These are phyloP conservation scores for Ceratobasidium sp. DNA, from an alignment of 1,284 basidiomycete genomes.

Conservation along the genomic window DNA sequence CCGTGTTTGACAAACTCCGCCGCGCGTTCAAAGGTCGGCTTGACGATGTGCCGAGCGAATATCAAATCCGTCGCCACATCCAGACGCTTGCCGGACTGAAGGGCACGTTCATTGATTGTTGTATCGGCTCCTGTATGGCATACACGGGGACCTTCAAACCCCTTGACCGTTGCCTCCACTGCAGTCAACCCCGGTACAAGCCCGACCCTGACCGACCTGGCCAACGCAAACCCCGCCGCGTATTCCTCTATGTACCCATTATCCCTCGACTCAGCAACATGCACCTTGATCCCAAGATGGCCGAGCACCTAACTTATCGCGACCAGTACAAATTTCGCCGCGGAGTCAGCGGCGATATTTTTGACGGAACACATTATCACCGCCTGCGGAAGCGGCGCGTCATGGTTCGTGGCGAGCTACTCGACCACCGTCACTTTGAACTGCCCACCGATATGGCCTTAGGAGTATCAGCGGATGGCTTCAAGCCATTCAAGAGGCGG, in stretches of 20 bases:
- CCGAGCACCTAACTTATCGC: conserved; percentile 52
- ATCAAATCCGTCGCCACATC: background rate
- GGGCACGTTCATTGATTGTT: conserved; percentile 40
- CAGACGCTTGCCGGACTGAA: background rate
- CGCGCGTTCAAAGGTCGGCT: conserved; percentile 17
- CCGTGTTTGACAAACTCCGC: conserved; percentile 13
- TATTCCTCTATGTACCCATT: conserved; percentile 49
- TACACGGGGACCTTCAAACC: conserved; percentile 32
- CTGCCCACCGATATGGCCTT: conserved; percentile 51
- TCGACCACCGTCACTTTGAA: conserved; percentile 54
- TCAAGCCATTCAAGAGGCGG: conserved; percentile 21
- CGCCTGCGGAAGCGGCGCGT: conserved; percentile 20
- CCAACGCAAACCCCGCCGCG: background rate
- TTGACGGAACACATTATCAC: conserved; percentile 45
- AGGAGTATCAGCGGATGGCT: background rate
- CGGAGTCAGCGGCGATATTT: conserved; percentile 51
- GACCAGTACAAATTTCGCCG: conserved; percentile 41
- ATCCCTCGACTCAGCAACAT: conserved; percentile 37
- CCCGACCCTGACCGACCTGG: conserved; percentile 6
- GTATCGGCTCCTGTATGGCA: conserved; percentile 44
- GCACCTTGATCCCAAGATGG: conserved; percentile 47
- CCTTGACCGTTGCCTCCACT: conserved; percentile 39
- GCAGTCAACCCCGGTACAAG: conserved; percentile 29
- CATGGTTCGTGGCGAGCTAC: background rate
- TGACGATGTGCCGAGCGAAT: background rate